Base-by-base conservation (phyloP, 805 yeast genomes). In the Wickerhamomyces hampshirensis region DNA sequence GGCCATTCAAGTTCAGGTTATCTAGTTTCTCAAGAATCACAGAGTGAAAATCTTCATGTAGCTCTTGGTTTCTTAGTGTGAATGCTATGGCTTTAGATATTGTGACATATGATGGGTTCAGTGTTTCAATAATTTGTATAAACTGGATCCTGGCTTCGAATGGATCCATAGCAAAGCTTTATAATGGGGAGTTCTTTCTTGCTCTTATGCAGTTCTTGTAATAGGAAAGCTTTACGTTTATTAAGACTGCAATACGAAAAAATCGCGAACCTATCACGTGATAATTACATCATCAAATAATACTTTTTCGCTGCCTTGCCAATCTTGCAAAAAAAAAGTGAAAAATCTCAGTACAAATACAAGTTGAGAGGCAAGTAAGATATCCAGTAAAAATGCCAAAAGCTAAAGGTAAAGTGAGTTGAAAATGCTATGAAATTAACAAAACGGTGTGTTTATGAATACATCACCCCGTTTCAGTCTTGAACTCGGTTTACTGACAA, bases 71-170 rank as follows among this genome's bases (percentile, higher is more conserved):
- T 43, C 71, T 68, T 42, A 79, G 56, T 2, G 84, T 74, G 54
- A 75, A 49, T 33, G 38, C 37, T 18, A 43, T 37, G 26, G 50
- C 55, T 46, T 50, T 52, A 34, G 35, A 58, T 23, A 76, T 62
- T n/a, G 66, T 63, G 47, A 62, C 72, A 33, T 66, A 61, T 1
- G 87, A 71, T 0, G 95, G 89, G 29, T 77, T 79, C 28, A 91
- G 62, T 6, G 68, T 58, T 46, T 78, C 71, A 37, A 89, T 66
- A 30, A 78, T 73, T 48, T 79, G 84, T 5, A 77, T 69, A 50
- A 89, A 81, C 58, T 82, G 83, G 31, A 86, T 63, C 40, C 91
- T 72, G 5, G 89, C 88, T 52, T 86, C 96, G 57, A 91, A 85
- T 1, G 96, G 80, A 55, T 89, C 96, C 95, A 89, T 86, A 3